These are phyloP conservation scores for Plasmodium berghei DNA, from an alignment of 169 alveolate species.

Conservation along the genomic window DNA sequence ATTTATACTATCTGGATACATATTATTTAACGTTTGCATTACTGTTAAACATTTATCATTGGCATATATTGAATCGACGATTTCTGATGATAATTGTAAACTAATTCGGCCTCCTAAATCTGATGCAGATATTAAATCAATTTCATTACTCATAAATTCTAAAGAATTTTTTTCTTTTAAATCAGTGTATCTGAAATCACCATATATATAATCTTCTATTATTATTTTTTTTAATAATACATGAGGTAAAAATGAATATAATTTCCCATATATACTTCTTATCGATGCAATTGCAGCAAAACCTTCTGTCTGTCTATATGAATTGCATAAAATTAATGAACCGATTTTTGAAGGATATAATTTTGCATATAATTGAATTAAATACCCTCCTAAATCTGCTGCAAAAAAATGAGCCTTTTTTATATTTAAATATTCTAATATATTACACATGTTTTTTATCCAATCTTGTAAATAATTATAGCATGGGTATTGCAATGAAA, in stretches of 20 bases:
- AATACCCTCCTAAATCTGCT: slow-evolving; percentile 85
- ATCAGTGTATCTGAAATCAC: slow-evolving; percentile 50
- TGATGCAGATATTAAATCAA: slow-evolving; percentile 81
- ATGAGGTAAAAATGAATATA: slow-evolving; percentile 83
- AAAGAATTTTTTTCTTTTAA: slow-evolving; percentile 81
- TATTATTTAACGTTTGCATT: slow-evolving; percentile 82
- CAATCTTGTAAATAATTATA: slow-evolving; percentile 82
- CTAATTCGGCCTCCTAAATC: slow-evolving; percentile 85
- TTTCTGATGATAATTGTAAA: slow-evolving; percentile 81
- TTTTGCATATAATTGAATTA: slow-evolving; percentile 83
- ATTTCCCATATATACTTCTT: slow-evolving; percentile 80
- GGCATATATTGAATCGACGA: slow-evolving; percentile 49
- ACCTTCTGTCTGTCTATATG: slow-evolving; percentile 84
- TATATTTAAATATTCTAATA: slow-evolving; percentile 82
- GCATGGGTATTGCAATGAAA: slow-evolving; percentile 86
- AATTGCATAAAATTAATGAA: slow-evolving; percentile 80
- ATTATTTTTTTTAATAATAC: slow-evolving; percentile 78
- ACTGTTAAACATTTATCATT: slow-evolving; percentile 72
- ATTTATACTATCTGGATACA: slow-evolving; percentile 49
- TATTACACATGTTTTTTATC: slow-evolving; percentile 82
- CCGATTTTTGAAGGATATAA: slow-evolving; percentile 79
- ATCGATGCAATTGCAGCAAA: slow-evolving; percentile 82
- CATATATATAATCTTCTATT: slow-evolving; percentile 81
- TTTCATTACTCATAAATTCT: slow-evolving; percentile 86
- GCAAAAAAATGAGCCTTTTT: slow-evolving; percentile 83